Evolutionary conservation across 139 green algal genomes (phyloP), one percentile per base, ranked within the genome.

Genomic region (Haematococcus lacustris): DNA sequence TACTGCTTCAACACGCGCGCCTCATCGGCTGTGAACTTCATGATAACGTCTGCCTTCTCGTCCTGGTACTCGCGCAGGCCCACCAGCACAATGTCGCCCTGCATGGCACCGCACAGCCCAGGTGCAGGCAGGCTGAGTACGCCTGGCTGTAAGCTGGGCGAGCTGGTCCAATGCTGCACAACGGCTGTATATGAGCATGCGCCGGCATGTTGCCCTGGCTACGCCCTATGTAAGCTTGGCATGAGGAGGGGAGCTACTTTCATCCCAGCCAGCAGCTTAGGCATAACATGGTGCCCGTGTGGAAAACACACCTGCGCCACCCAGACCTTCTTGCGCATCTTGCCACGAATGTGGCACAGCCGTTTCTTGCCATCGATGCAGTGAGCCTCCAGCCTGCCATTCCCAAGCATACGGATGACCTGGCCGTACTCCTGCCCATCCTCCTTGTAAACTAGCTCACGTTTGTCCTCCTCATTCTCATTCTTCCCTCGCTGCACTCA

Each of bases 301-400:
- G n/a, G n/a, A n/a, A n/a, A n/a, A 71, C 66, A 71, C 34, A 74
- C 69, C 41, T 72, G 67, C 21, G 67, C 67, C 7, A 97, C 89
- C 89, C 93, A 95, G 21, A 98, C 94, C 85, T 99, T 99, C 82
- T 99, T 99, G 5, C 96, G 81, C 95, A 99, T 99, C 86, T 99
- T 99, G 59, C 96, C 96, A 51, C 96, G 88, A 69, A 99, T 99
- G 81, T 99, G 94, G 74, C 95, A 99, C 38, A 99, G 76, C 39
- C 96, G 86, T 81, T 99, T 98, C 28, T 92, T 87, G 51, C 92
- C 90, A 81, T 99, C 96, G 51, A 99, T 98, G 89, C 96, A 99
- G 75, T 96, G 89, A 25, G 94, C 93, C 76, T 98, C 95, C 51
- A 98, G 82, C 26, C 96, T 89, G 2, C 95, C 95, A 83, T 99